Evolutionary conservation across 1,284 basidiomycete species (phyloP).

Genomic region (Wolfiporia cocos): DNA sequence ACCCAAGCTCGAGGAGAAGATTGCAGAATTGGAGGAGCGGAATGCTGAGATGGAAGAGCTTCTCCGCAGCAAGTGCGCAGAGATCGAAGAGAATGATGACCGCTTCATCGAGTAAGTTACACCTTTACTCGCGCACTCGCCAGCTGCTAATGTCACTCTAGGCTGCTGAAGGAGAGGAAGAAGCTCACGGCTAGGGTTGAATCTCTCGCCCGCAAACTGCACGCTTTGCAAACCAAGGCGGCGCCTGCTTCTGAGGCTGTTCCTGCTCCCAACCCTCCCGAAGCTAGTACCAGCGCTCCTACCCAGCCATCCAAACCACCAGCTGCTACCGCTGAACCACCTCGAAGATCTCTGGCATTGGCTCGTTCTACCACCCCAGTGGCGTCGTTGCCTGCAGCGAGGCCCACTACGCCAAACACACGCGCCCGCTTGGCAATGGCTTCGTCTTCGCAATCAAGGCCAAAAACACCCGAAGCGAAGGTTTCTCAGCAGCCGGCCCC

Average conservation of each 20-base stretch:
- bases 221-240: constrained; percentile 62
- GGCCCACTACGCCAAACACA: constrained; percentile 24
- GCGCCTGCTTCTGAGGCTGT: constrained; percentile 38
- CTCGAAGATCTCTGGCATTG: too few species aligned
- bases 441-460: constrained; percentile 34
- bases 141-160: constrained; percentile 22
- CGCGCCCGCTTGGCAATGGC: constrained; percentile 34
- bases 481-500: constrained; percentile 38
- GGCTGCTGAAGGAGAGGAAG: constrained; percentile 74
- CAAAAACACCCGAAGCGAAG: constrained; percentile 49
- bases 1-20: constrained; percentile 45
- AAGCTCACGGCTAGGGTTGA: constrained; percentile 65
- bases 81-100: constrained; percentile 80
- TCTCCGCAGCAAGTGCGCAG: constrained; percentile 58
- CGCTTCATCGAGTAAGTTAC: constrained; percentile 64
- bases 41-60: constrained; percentile 70
- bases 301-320: too few species aligned
- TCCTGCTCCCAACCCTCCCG: too few species aligned
- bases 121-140: neutral
- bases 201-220: constrained; percentile 60
- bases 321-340: too few species aligned
- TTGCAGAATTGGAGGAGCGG: constrained; percentile 59
- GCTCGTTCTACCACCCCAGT: too few species aligned
- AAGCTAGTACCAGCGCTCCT: too few species aligned
- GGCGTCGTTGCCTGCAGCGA: constrained; percentile 17